Base-by-base conservation (phyloP, 2,329 filamentous ascomycete genomes). In the Cordyceps cateniannulata region DNA sequence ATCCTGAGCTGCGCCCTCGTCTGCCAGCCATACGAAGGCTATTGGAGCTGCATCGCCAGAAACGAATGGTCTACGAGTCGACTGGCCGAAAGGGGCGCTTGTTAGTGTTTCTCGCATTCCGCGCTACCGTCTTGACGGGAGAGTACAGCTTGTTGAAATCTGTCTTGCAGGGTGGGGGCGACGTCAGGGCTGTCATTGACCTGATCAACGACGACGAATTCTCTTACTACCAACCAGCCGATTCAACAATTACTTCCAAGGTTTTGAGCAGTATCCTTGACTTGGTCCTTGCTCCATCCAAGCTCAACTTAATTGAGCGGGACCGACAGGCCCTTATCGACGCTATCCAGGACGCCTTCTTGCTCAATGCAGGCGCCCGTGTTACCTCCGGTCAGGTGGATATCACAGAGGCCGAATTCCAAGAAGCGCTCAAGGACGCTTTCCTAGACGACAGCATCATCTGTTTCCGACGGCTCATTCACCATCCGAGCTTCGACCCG, bases 401-500 rank as follows among this genome's bases (percentile, higher is more conserved):
- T 2, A 40, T 72, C 5, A 49, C 54, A 3, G 68, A 71, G 18
- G 14, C 48, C 0, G 57, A 55, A 10, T 71, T 71, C 32, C 51
- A 63, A 14, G 59, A 61, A 10, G 59, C 67, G n/a, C 61, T 71
- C 22, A 62, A 67, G 14, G 60, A 66, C 27, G 59, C 69, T 8
- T 62, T 74, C n/a, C 29, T 71, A n/a, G 63, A 70, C 18, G 63
- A 65, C 25, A 65, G 69, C 52, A 50, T 58, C 5, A 42, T 65
- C 3, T 63, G 67, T 20, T 58, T 74, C 14, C 59, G 67, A 24
- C 69, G 72, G 1, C 65, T 74, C 1, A 62, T 63, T 1, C 61
- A 63, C 10, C 71, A 75, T 58, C 64, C 67, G 0, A 67, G 71
- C 8, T 75, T 74, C 29, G 59, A 72, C n/a, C 66, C 68, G 3